phyloP scores from a whole-genome alignment of 1,139 yeast species.

The Arxiozyma slooffiae region DNA sequence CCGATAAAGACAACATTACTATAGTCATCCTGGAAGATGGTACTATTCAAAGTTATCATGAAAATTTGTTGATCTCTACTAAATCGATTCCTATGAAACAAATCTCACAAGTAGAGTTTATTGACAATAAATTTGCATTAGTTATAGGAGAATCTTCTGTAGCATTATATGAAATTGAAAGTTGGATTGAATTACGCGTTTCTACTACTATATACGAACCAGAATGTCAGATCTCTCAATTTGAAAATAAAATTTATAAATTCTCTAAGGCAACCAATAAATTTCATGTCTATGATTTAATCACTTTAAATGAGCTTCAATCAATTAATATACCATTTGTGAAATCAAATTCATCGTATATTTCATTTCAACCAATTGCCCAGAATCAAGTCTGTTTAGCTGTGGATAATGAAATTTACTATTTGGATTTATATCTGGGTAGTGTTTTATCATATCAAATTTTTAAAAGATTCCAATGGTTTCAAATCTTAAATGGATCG shows the following conservation, averaged over 20 bases:
- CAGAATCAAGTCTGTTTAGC: conserved; percentile 34
- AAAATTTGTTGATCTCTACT: conserved; percentile 1
- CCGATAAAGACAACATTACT: conserved; percentile 29
- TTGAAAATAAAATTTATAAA: conserved; percentile 8
- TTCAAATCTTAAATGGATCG: conserved; percentile 27
- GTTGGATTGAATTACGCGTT: conserved; percentile 10
- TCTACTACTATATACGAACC: background rate
- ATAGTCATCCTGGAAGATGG: conserved; percentile 40
- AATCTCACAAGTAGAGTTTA: conserved; percentile 9
- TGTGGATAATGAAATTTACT: conserved; percentile 27
- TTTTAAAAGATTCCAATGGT: conserved; percentile 26
- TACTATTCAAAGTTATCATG: conserved; percentile 30
- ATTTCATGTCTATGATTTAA: conserved; percentile 10
- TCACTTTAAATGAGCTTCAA: conserved; percentile 8
- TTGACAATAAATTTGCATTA: conserved; percentile 7
- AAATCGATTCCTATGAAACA: conserved; percentile 8
- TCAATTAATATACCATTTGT: conserved; percentile 21
- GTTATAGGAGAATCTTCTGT: conserved; percentile 5
- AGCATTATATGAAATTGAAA: conserved; percentile 9
- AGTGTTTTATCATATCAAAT: conserved; percentile 33
- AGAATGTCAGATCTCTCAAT: conserved; percentile 4
- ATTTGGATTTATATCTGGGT: conserved; percentile 37
- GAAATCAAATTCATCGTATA: conserved; percentile 8
- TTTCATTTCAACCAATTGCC: conserved; percentile 23
- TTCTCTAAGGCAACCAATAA: background rate